phyloP scores from a whole-genome alignment of 2,329 filamentous ascomycete species.

The Ilyonectria robusta region DNA sequence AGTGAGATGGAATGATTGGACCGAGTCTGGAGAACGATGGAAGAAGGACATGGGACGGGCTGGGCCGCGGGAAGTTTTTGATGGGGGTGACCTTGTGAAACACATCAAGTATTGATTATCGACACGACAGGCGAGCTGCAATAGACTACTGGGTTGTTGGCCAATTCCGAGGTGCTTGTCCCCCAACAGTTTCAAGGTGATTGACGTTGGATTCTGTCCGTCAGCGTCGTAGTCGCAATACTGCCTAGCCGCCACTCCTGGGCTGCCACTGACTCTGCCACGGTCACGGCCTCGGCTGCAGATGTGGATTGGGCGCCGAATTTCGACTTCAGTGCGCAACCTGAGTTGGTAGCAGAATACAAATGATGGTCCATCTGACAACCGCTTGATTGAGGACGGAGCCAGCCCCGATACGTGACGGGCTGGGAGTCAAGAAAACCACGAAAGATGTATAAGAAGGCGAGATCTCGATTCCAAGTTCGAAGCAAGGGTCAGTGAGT shows the following conservation, averaged over 20 bases:
- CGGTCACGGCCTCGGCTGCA: no score
- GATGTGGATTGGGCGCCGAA: neutral
- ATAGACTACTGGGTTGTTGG: conserved; percentile 8
- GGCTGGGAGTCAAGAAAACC: neutral
- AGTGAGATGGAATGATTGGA: conserved; percentile 10
- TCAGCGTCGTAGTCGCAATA: neutral
- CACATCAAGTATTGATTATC: conserved; percentile 22
- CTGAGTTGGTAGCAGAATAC: neutral
- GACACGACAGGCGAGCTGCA: conserved; percentile 16
- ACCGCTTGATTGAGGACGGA: conserved; percentile 16
- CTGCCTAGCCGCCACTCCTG: neutral
- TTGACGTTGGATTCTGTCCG: neutral
- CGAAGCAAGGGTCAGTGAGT: no score
- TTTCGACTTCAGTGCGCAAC: neutral
- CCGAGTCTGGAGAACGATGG: neutral
- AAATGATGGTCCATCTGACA: conserved; percentile 11
- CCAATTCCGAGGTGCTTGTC: neutral
- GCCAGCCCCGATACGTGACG: neutral
- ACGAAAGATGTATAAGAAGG: neutral
- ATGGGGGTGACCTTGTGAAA: conserved; percentile 13
- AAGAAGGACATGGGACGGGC: neutral
- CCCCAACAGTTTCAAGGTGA: neutral
- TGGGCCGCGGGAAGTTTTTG: conserved; percentile 7
- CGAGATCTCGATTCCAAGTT: neutral
- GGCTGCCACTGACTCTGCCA: neutral